Base-by-base conservation (phyloP, 2,329 filamentous ascomycete species). In the Colletotrichum musicola region DNA sequence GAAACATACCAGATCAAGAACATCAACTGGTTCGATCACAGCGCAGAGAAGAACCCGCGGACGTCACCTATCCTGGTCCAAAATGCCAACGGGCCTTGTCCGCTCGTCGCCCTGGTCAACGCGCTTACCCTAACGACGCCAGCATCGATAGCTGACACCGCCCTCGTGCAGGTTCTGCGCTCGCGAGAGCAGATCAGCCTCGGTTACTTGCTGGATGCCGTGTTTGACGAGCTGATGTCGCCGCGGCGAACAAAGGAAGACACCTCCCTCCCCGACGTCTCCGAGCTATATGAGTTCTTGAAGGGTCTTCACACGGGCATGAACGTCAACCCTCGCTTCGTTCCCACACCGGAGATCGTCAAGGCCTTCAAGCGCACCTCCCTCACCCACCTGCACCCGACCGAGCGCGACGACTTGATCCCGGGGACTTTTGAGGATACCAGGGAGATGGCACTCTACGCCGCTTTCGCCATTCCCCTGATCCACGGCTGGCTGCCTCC, bases 1-100 rank as follows among this genome's bases (percentile, higher is more conserved):
- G 94, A 98, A 78, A 96, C 94, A 1, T 98, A 99, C 75, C 92
- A 94, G 64, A 95, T 98, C 77, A 97, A 97, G 77, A 94, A 95
- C 69, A 91, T 98, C 70, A 90, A 88, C 69, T 98, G 95, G 95
- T 85, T 90, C 68, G 93, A 98, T 77, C 80, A 84, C 2, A 86
- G 77, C 12, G 83, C 86, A 0, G 77, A 84, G 1, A 84, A 87
- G n/a, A 89, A 89, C 61, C 84, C 93, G 44, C 87, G 93, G 50
- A 86, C 87, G n/a, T 95, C 94, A 0, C 95, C 96, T 0, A 94
- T 98, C 64, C 83, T 98, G 47, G 90, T 97, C 4, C 95, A 99
- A 76, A 98, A 98, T 73, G 89, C 91, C 64, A 99, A 99, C 74
- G 96, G 96, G 0, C 96, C 96, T 1, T 99, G 96, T 78, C 96